These are phyloP conservation scores for Gossypium turneri DNA, from an alignment of 345 rosid genomes.

Conservation along the genomic window DNA sequence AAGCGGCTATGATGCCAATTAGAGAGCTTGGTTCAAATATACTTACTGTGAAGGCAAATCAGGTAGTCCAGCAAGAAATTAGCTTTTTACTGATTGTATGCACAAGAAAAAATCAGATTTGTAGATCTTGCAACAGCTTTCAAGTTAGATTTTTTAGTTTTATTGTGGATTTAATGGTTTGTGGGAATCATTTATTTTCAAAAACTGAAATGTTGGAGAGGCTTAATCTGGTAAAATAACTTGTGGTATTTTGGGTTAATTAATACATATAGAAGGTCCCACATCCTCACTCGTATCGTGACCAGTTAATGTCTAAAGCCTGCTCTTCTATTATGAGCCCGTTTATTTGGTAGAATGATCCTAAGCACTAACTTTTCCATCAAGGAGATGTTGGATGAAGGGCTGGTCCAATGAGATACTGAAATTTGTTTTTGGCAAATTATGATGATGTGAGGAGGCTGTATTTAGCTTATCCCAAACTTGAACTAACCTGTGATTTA, in stretches of 20 bases:
- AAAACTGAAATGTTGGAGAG: not conserved
- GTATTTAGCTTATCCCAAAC: not conserved
- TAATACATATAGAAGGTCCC: not conserved
- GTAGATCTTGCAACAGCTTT: not conserved
- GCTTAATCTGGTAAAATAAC: not conserved
- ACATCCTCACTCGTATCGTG: not conserved
- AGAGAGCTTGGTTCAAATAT: slow-evolving; percentile 89
- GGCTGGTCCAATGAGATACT: not conserved
- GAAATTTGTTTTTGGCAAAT: not conserved
- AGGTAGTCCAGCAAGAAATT: slow-evolving; percentile 41
- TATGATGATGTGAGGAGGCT: not conserved
- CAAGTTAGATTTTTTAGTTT: not conserved
- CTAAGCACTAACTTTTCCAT: not conserved
- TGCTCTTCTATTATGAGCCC: not conserved
- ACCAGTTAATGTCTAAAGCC: not conserved
- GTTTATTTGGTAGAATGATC: not conserved
- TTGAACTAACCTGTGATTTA: not conserved
- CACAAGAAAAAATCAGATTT: not conserved
- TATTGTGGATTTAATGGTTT: not conserved
- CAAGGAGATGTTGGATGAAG: not conserved
- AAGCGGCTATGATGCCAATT: slow-evolving; percentile 99
- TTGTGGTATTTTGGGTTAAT: not conserved
- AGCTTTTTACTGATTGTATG: not conserved
- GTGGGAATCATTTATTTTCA: not conserved
- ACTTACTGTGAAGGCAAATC: slow-evolving; percentile 76